A percentile compares a stretch with the other conserved stretches of the same genome.
Evolutionary conservation across 2,329 filamentous ascomycete genomes (phyloP).

Genomic region (Apiospora rasikravindrae): DNA sequence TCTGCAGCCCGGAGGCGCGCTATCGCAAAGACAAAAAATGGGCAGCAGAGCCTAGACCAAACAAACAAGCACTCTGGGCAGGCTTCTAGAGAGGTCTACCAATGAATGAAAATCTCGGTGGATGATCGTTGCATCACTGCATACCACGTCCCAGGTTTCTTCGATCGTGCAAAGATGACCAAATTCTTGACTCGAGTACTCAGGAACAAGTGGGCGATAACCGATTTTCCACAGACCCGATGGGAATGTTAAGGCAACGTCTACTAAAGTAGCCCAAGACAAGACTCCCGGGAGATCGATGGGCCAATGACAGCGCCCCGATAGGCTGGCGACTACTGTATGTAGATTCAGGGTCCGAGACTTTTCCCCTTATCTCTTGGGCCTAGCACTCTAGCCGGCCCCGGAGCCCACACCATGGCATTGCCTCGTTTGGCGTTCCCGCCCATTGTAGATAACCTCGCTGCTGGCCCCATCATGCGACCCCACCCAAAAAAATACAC

Average conservation of each 20-base stretch:
- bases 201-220: background rate
- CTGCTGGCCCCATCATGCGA: background rate
- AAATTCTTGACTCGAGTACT: background rate
- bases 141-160: background rate
- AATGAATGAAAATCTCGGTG: background rate
- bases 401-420: constrained; percentile 6
- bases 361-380: background rate
- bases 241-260: background rate
- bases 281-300: background rate
- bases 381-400: background rate
- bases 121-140: background rate
- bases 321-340: constrained; percentile 2
- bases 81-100: background rate
- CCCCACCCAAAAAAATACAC: background rate
- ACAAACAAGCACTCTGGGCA: background rate
- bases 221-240: constrained; percentile 5
- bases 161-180: background rate
- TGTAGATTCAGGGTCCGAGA: constrained; percentile 12
- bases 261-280: constrained; percentile 6
- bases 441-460: constrained; percentile 12
- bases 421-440: constrained; percentile 6
- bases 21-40: background rate
- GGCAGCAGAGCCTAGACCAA: background rate
- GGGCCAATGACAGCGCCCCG: constrained; percentile 10
- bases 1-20: background rate